phyloP scores from a whole-genome alignment of 2,329 filamentous ascomycete genomes.

The Exophiala aquamarina region DNA sequence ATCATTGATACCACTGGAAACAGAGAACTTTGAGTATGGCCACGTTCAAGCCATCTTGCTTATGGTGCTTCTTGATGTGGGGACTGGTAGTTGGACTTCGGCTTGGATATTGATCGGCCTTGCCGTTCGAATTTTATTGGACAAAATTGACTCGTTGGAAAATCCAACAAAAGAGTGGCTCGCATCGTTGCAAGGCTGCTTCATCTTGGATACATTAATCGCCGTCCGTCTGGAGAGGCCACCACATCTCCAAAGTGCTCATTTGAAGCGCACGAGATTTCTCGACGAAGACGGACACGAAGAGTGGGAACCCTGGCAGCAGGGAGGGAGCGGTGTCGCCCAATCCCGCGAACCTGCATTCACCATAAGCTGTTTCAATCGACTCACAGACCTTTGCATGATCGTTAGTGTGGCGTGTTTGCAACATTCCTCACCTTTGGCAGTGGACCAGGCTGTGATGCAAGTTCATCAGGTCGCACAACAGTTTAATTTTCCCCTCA shows the following conservation, averaged over 20 bases:
- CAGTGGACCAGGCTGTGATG: not conserved
- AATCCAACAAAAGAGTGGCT: conserved; percentile 33
- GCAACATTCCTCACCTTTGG: not conserved
- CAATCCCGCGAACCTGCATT: conserved; percentile 40
- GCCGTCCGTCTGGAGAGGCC: conserved; percentile 47
- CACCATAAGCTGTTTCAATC: conserved; percentile 55
- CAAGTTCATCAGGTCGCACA: conserved; percentile 9
- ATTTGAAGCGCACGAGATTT: conserved; percentile 40
- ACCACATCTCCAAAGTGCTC: conserved; percentile 43
- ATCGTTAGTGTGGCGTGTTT: conserved; percentile 16
- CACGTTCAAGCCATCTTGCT: conserved; percentile 47
- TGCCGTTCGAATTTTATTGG: conserved; percentile 49
- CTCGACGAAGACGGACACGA: conserved; percentile 67
- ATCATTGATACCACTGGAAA: conserved; percentile 38
- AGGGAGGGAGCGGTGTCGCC: conserved; percentile 38
- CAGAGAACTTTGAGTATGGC: conserved; percentile 39
- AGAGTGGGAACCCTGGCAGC: conserved; percentile 72
- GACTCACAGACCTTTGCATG: conserved; percentile 41
- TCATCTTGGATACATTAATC: conserved; percentile 54
- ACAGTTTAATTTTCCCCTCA: conserved; percentile 11
- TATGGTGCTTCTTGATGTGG: conserved; percentile 52
- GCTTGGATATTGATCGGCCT: conserved; percentile 57
- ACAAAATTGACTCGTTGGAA: conserved; percentile 30
- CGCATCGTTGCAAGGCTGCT: conserved; percentile 52
- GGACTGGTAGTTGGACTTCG: conserved; percentile 45